Evolutionary conservation across 2,329 filamentous ascomycete species (phyloP), one percentile per base, ranked within the genome.

Genomic region (Hawksworthiomyces lignivorus): DNA sequence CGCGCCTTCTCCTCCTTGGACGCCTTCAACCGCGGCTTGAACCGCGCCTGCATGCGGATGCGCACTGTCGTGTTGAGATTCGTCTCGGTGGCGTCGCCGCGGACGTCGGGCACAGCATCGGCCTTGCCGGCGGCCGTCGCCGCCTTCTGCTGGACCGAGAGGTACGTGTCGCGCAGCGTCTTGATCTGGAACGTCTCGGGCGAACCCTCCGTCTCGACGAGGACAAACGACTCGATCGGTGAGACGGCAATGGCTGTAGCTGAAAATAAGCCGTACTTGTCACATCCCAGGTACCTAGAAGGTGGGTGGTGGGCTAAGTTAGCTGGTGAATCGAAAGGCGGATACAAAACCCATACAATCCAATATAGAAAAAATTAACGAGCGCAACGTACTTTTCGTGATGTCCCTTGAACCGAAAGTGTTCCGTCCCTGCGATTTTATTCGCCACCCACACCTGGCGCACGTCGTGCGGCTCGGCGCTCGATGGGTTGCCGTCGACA

Each of bases 391-490:
- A 89, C 83, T 77, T 83, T 48, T 88, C 89, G 62, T 96, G 86
- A 54, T 90, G 84, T 0, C 87, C 87, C 64, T 95, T 96, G 62
- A 98, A 85, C 44, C 84, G 84, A 52, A 87, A 82, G 26, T 75
- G 73, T 49, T 94, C 86, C 1, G 84, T 90, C 4, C 90, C 90
- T 1, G 82, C 77, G 11, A 96, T 82, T 51, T 75, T 77, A 53
- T 84, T 94, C 46, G 86, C 87, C 50, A 97, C 78, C 86, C 90
- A 98, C 14, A 98, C 92, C 67, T 96, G 89, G 47, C 90, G 73
- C 46, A 97, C 89, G 60, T 97, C 89, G 62, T 96, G 89, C 37
- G 92, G 92, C 64, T 98, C 92, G 8, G 90, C 87, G 5, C 80
- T 95, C n/a, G 73, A 62, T 4, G 86, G 76, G 57, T 94, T 84